Evolutionary conservation across 2,329 filamentous ascomycete species (phyloP).

Genomic region (Nigrograna mackinnonii): DNA sequence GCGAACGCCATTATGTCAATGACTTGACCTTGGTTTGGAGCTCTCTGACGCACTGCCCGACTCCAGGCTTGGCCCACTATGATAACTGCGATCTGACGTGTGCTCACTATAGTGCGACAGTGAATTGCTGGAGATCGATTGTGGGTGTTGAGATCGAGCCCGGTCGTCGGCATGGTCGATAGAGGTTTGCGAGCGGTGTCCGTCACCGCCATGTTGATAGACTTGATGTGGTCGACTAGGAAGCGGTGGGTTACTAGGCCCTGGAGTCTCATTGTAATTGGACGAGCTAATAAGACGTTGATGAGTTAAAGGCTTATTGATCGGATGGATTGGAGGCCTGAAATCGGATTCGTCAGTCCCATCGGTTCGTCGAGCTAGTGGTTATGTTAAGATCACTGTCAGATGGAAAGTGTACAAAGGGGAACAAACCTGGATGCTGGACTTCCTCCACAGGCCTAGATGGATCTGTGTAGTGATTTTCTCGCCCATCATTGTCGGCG

Average conservation of each 20-base stretch:
- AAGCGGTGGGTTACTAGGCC: constrained; percentile 1
- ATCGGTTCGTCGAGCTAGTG: constrained; percentile 26
- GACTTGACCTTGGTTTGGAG: constrained; percentile 14
- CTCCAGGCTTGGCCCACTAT: constrained; percentile 6
- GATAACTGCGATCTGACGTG: constrained; percentile 20
- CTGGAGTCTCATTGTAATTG: constrained; percentile 5
- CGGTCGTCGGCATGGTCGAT: constrained; percentile 27
- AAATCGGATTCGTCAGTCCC: constrained; percentile 31
- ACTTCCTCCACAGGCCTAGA: no score
- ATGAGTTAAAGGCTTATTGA: constrained; percentile 6
- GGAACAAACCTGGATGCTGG: no score
- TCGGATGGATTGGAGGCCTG: constrained; percentile 13
- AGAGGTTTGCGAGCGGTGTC: constrained; percentile 21
- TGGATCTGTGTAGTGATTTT: constrained; percentile 22
- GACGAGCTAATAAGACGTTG: constrained; percentile 2
- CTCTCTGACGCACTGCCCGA: constrained; percentile 11
- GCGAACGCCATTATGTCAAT: constrained; percentile 29
- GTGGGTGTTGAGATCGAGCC: constrained; percentile 21
- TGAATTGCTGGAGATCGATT: constrained; percentile 11
- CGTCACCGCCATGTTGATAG: constrained; percentile 27
- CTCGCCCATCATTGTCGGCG: constrained; percentile 50
- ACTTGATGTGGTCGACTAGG: constrained; percentile 18
- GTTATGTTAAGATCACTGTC: background rate
- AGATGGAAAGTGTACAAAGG: no score
- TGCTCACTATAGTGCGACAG: constrained; percentile 15